These are phyloP conservation scores for Trichoderma semiorbis DNA, from an alignment of 2,329 filamentous ascomycete species.

Conservation along the genomic window DNA sequence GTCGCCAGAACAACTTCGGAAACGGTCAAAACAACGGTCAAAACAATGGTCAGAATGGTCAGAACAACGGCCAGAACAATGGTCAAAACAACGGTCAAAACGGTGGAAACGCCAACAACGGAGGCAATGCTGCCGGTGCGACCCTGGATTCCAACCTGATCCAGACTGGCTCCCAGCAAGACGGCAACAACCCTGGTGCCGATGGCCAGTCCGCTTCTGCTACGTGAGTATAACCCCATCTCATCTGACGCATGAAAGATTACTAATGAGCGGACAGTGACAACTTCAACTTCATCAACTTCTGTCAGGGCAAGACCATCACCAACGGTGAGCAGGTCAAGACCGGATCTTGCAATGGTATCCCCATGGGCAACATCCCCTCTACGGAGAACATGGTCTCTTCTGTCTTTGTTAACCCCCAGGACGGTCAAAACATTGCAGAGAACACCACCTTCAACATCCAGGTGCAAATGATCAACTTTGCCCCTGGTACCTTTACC, in stretches of 20 bases:
- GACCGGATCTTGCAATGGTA: slow-evolving; percentile 60
- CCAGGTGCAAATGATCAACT: slow-evolving; percentile 49
- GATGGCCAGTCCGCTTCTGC: slow-evolving; percentile 50
- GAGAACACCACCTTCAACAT: slow-evolving; percentile 51
- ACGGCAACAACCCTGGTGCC: slow-evolving; percentile 44
- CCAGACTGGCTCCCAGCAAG: slow-evolving; percentile 48
- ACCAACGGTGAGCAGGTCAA: slow-evolving; percentile 60
- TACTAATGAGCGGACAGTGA: slow-evolving; percentile 42
- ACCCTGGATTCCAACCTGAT: slow-evolving; percentile 41
- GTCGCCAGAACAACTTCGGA: slow-evolving; percentile 29
- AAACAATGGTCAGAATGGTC: too few species aligned
- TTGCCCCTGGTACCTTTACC: slow-evolving; percentile 57
- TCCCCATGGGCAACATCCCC: slow-evolving; percentile 60
- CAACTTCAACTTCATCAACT: slow-evolving; percentile 61
- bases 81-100: slow-evolving; percentile 17
- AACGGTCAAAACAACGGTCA: slow-evolving; percentile 19
- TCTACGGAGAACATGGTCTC: slow-evolving; percentile 55
- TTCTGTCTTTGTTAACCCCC: slow-evolving; percentile 50
- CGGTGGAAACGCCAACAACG: slow-evolving; percentile 20
- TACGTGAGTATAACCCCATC: slow-evolving; percentile 44
- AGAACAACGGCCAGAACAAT: slow-evolving; percentile 24
- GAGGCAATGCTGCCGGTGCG: slow-evolving; percentile 31
- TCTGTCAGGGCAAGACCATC: slow-evolving; percentile 51
- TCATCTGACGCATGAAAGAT: slow-evolving; percentile 43
- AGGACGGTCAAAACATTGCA: slow-evolving; percentile 47